A percentile compares a stretch with the other conserved stretches of the same genome.
Conservation (phyloP, 805 yeast species). For the Pichia gijzeniarum region DNA sequence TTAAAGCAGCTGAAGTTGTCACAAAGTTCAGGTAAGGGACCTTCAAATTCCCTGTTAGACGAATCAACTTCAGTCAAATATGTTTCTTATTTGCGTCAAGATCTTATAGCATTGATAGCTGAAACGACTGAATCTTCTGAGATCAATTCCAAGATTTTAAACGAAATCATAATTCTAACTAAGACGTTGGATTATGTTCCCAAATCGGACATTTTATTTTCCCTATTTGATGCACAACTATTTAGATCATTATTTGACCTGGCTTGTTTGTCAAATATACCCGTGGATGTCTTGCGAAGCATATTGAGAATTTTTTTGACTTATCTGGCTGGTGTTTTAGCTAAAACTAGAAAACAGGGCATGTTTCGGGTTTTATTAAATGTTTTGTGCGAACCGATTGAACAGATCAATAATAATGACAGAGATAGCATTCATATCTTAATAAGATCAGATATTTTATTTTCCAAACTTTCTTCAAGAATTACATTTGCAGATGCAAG, state of each 20-base stretch:
- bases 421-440: slow-evolving; percentile 15
- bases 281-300: slow-evolving; percentile 22
- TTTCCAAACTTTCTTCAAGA: slow-evolving; percentile 37
- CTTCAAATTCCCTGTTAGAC: slow-evolving; percentile 14
- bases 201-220: slow-evolving; percentile 20
- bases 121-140: not conserved
- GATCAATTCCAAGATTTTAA: slow-evolving; percentile 35
- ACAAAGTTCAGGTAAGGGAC: not conserved
- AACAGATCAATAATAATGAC: slow-evolving; percentile 26
- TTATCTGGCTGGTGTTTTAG: slow-evolving; percentile 39
- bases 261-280: slow-evolving; percentile 16
- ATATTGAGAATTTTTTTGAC: slow-evolving; percentile 29
- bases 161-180: slow-evolving; percentile 48
- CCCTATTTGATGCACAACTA: slow-evolving; percentile 19
- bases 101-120: not conserved
- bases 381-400: slow-evolving; percentile 14
- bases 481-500: slow-evolving; percentile 39
- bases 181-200: slow-evolving; percentile 45
- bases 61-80: slow-evolving; percentile 19
- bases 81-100: slow-evolving; percentile 15
- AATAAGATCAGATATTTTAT: slow-evolving; percentile 18
- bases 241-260: slow-evolving; percentile 21
- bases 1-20: slow-evolving; percentile 19
- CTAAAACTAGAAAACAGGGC: slow-evolving; percentile 27
- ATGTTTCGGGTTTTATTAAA: slow-evolving; percentile 24